A percentile compares a stretch with the other conserved stretches of the same genome.
Evolutionary conservation across 495 filamentous ascomycete genomes (phyloP).

Genomic region (Penicillium parvum): DNA sequence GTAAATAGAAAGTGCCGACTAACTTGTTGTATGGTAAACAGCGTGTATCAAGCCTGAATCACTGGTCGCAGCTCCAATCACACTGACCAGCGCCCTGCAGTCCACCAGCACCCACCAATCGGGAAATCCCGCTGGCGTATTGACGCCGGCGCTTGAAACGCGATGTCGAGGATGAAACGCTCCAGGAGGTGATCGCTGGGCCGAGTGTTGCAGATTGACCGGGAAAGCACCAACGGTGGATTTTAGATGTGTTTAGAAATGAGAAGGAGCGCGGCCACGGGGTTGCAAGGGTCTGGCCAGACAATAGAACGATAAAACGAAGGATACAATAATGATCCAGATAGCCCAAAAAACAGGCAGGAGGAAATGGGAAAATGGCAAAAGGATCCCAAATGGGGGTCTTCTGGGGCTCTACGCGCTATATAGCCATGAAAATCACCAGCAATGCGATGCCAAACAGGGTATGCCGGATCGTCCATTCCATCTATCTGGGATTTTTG

Average conservation of each 20-base stretch:
- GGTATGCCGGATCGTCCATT: conserved; percentile 23
- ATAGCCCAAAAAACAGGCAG: neutral
- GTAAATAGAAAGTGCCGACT: neutral
- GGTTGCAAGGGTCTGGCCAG: neutral
- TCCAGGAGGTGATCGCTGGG: conserved; percentile 15
- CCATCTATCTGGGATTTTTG: conserved; percentile 13
- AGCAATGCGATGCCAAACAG: conserved; percentile 9
- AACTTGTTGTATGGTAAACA: neutral
- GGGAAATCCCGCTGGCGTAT: conserved; percentile 6
- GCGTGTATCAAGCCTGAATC: conserved; percentile 10
- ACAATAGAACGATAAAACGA: neutral
- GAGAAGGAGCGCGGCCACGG: conserved; percentile 11
- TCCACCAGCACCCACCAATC: conserved; percentile 27
- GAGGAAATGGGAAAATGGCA: conserved; percentile 3
- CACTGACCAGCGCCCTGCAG: conserved; percentile 3
- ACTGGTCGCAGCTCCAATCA: conserved; percentile 14
- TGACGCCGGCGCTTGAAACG: conserved; percentile 30
- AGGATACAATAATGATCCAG: neutral
- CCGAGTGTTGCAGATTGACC: conserved; percentile 21
- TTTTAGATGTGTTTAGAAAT: conserved; percentile 3
- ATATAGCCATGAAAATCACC: conserved; percentile 11
- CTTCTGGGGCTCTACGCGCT: conserved; percentile 9
- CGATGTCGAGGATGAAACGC: conserved; percentile 32
- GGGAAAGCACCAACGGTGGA: neutral
- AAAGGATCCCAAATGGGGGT: neutral